phyloP scores from a whole-genome alignment of 768 basidiomycete species.

The Gymnopilus junonius region DNA sequence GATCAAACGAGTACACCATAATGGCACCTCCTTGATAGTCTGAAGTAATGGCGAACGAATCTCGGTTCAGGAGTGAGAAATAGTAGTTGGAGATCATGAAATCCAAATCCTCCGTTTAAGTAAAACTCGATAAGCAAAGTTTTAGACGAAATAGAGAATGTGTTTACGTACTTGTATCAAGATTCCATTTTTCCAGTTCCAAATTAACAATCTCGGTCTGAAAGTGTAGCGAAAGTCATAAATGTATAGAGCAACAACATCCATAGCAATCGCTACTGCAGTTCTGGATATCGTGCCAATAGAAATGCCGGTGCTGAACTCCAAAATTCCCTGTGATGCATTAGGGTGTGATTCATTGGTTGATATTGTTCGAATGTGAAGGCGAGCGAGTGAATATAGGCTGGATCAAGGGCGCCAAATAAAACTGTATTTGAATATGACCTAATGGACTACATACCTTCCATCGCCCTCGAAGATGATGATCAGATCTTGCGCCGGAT shows the following conservation, averaged over 20 bases:
- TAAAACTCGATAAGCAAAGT: background rate
- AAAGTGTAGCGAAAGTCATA: background rate
- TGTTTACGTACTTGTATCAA: slow-evolving; percentile 6
- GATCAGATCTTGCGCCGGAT: slow-evolving; percentile 11
- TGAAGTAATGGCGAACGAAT: background rate
- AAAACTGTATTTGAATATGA: no score
- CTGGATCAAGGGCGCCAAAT: no score
- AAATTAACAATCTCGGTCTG: background rate
- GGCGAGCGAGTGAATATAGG: no score
- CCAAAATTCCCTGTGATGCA: background rate
- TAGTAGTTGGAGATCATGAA: background rate
- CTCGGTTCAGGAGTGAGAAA: background rate
- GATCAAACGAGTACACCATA: background rate
- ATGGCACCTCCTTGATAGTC: background rate
- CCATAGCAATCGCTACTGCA: slow-evolving; percentile 1
- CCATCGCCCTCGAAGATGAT: slow-evolving; percentile 4
- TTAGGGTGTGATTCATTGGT: slow-evolving; percentile 2
- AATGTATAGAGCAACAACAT: slow-evolving; percentile 7
- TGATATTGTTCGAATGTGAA: slow-evolving; percentile 12
- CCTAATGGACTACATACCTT: background rate
- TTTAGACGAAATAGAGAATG: background rate
- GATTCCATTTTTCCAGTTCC: slow-evolving; percentile 11
- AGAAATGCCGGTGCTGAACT: background rate
- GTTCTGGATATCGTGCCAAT: no score
- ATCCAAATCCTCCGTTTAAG: background rate